Percentiles rank a stretch among this genome's conserved stretches.
phyloP scores from a whole-genome alignment of 1,284 basidiomycete genomes.

The Neotropicomus parvogracilis region DNA sequence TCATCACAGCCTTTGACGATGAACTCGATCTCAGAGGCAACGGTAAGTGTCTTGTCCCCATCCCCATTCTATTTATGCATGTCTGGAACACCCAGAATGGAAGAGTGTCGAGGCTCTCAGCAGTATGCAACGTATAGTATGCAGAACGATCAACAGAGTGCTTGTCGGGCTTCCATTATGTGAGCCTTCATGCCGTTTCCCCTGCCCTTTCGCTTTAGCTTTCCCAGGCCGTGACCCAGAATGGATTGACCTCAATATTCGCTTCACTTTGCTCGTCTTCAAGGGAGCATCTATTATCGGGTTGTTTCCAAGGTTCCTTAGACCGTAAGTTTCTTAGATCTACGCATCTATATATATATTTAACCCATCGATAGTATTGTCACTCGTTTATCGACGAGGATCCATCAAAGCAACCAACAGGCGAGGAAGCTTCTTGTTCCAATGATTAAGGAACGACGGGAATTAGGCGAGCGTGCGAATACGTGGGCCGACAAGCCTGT shows the following conservation, averaged over 20 bases:
- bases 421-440: not conserved
- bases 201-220: not conserved
- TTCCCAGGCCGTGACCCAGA: conserved; percentile 39
- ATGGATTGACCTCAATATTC: conserved; percentile 36
- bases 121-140: conserved; percentile 27
- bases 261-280: not conserved
- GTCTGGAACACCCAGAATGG: conserved; percentile 30
- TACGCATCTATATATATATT: not conserved
- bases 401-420: not conserved
- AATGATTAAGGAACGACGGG: not conserved
- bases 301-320: not conserved
- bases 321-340: no score
- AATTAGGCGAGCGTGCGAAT: not conserved
- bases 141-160: conserved; percentile 36
- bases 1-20: not conserved
- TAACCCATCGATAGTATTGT: not conserved
- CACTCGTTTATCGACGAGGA: not conserved
- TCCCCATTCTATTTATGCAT: no score
- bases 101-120: conserved; percentile 18
- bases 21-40: not conserved
- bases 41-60: not conserved
- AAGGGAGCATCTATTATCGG: not conserved
- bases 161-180: conserved; percentile 33
- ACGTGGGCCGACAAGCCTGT: conserved; percentile 1
- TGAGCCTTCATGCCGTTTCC: conserved; percentile 3